Conservation (phyloP, 108 stramenopile genomes). For the Fragilaria radians region DNA sequence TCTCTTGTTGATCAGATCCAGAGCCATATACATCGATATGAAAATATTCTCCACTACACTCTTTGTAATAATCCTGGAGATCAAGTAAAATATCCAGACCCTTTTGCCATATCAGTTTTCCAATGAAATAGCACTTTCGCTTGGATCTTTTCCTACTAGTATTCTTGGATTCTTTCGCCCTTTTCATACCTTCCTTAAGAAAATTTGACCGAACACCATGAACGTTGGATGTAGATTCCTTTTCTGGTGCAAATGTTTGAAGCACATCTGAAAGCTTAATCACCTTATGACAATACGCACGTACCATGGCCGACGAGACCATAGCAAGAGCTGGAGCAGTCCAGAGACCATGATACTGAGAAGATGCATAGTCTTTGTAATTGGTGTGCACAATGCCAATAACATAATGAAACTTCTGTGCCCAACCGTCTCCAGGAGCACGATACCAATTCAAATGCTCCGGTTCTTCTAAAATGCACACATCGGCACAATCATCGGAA, state of each 20-base stretch:
- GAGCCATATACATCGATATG: constrained; percentile 63
- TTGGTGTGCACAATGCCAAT: constrained; percentile 93
- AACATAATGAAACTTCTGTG: constrained; percentile 80
- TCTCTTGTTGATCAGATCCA: constrained; percentile 21
- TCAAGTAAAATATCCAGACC: constrained; percentile 84
- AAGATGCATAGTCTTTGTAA: constrained; percentile 79
- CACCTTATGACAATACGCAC: constrained; percentile 82
- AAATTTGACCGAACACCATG: constrained; percentile 89
- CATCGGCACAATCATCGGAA: constrained; percentile 71
- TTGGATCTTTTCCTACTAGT: constrained; percentile 53
- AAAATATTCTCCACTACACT: constrained; percentile 52
- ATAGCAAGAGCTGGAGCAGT: constrained; percentile 68
- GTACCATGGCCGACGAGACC: constrained; percentile 53
- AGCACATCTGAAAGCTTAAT: constrained; percentile 74
- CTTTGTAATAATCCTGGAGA: constrained; percentile 50
- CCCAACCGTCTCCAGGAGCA: constrained; percentile 61
- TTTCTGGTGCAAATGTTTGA: constrained; percentile 48
- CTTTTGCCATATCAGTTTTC: constrained; percentile 94
- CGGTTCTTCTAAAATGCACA: constrained; percentile 91
- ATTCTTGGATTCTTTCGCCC: constrained; percentile 12
- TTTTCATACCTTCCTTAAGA: constrained; percentile 35
- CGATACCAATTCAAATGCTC: constrained; percentile 95
- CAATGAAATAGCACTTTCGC: constrained; percentile 85
- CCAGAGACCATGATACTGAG: constrained; percentile 54
- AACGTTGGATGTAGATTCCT: constrained; percentile 87